phyloP scores from a whole-genome alignment of 345 rosid species.

The Clausena lansium region DNA sequence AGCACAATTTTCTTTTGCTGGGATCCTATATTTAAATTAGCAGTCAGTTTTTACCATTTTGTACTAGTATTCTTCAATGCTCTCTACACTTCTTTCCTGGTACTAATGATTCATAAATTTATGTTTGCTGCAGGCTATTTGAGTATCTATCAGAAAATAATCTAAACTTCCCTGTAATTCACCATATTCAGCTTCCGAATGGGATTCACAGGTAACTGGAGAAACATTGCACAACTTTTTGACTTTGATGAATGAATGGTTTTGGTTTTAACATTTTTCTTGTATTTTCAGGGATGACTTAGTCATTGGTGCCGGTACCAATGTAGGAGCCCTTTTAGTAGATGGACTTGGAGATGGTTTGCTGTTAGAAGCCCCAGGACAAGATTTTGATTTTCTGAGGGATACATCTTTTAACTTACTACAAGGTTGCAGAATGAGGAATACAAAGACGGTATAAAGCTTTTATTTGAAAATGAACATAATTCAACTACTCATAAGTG shows the following conservation, averaged over 20 bases:
- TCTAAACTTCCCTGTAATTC: constrained; percentile 83
- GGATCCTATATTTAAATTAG: neutral
- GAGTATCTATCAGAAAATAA: constrained; percentile 72
- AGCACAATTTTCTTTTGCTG: neutral
- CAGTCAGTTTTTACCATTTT: neutral
- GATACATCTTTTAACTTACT: constrained; percentile 89
- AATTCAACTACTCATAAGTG: neutral
- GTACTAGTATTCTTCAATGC: neutral
- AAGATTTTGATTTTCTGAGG: constrained; percentile 87
- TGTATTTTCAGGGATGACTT: constrained; percentile 72
- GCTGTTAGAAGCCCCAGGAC: constrained; percentile 77
- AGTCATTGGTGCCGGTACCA: constrained; percentile 85
- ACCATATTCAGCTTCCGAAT: constrained; percentile 77
- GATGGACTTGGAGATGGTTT: constrained; percentile 98
- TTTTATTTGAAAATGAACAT: neutral
- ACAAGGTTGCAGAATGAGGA: constrained; percentile 99
- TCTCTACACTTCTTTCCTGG: neutral
- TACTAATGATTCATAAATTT: constrained; percentile 8
- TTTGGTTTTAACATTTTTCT: constrained; percentile 17
- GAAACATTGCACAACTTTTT: neutral
- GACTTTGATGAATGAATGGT: neutral
- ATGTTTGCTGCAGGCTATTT: constrained; percentile 57
- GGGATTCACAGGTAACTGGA: constrained; percentile 65
- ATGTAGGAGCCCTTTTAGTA: constrained; percentile 83
- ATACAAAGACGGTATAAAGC: constrained; percentile 82